These are phyloP conservation scores for Crucihimalaya himalaica DNA, from an alignment of 345 rosid genomes.

Conservation along the genomic window DNA sequence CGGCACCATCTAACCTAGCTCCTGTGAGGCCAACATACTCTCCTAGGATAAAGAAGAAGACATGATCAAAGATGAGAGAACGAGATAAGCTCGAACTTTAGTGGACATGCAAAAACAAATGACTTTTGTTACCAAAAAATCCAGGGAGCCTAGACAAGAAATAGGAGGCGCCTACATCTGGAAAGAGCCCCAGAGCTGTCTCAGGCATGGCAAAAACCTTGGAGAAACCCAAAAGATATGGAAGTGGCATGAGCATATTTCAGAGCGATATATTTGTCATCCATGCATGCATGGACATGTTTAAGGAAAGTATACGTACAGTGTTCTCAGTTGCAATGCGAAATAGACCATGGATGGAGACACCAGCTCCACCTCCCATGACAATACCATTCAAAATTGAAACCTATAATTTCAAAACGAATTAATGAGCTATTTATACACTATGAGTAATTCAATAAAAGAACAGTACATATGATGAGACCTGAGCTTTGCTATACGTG, in stretches of 20 bases:
- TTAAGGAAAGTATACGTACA: constrained; percentile 40
- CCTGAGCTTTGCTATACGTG: constrained; percentile 74
- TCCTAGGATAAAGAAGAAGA: constrained; percentile 44
- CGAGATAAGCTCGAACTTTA: background rate
- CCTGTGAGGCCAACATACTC: constrained; percentile 83
- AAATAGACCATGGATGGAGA: constrained; percentile 78
- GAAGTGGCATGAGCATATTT: background rate
- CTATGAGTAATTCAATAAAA: background rate
- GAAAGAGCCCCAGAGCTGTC: constrained; percentile 82
- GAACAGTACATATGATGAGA: constrained; percentile 8
- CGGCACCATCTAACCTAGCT: constrained; percentile 76
- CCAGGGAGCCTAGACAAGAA: constrained; percentile 89
- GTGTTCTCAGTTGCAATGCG: constrained; percentile 83
- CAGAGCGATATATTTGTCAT: background rate
- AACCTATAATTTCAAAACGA: constrained; percentile 46
- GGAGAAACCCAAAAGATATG: constrained; percentile 17
- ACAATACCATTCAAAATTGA: constrained; percentile 81
- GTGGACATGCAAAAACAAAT: background rate
- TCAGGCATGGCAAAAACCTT: constrained; percentile 94
- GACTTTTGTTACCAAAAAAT: constrained; percentile 61
- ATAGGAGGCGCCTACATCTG: constrained; percentile 82
- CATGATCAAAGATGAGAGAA: background rate
- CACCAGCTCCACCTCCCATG: constrained; percentile 91
- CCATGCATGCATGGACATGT: background rate
- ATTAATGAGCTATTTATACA: background rate